Conservation (phyloP, 179 eudicot species). For the Spergularia azorica region DNA sequence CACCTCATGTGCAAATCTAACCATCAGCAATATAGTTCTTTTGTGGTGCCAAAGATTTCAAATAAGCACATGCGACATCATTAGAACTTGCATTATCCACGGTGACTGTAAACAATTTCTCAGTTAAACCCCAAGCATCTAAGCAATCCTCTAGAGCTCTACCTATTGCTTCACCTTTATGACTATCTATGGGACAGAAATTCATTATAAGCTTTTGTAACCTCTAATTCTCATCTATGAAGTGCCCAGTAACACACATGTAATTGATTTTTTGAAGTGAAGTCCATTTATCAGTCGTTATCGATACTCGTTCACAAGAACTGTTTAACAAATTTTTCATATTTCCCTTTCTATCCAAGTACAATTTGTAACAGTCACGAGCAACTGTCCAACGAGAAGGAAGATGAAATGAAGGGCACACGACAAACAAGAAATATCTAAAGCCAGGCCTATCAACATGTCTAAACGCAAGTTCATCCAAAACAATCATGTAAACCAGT, state of each 20-base stretch:
- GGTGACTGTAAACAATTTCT: too few species aligned
- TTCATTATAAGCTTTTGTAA: slow-evolving; percentile 11
- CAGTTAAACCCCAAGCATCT: neutral
- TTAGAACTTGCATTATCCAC: too few species aligned
- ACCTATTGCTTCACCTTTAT: slow-evolving; percentile 19
- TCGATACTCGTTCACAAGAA: neutral
- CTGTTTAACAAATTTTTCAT: neutral
- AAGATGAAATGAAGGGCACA: slow-evolving; percentile 18
- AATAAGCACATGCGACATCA: too few species aligned
- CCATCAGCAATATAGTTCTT: too few species aligned
- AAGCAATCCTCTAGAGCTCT: slow-evolving; percentile 16
- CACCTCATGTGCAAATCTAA: too few species aligned
- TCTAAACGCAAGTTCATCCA: slow-evolving; percentile 13
- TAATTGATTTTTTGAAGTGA: neutral
- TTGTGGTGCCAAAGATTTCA: too few species aligned
- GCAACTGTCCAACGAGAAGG: slow-evolving; percentile 15
- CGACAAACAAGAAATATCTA: neutral
- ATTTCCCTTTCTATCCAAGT: slow-evolving; percentile 4
- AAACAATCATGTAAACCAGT: slow-evolving; percentile 5
- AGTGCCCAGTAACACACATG: neutral
- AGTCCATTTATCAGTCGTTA: neutral
- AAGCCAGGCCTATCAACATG: slow-evolving; percentile 7
- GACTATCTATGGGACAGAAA: slow-evolving; percentile 1
- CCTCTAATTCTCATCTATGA: slow-evolving; percentile 13
- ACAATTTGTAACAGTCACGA: slow-evolving; percentile 12